These are phyloP conservation scores for Neurospora tetraspora DNA, from an alignment of 495 filamentous ascomycete species.

Conservation along the genomic window DNA sequence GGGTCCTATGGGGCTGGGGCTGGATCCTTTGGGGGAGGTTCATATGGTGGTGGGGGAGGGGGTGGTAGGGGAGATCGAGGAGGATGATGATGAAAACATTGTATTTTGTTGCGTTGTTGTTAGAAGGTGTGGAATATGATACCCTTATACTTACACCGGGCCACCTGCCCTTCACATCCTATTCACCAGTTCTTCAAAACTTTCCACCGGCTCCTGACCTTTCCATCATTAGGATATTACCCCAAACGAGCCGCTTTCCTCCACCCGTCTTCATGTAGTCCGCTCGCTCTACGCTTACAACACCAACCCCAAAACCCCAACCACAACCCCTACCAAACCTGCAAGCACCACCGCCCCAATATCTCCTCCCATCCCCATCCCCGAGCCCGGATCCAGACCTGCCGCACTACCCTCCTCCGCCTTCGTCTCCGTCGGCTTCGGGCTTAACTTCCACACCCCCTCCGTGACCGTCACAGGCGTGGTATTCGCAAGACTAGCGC, in stretches of 20 bases:
- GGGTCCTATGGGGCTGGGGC: neutral
- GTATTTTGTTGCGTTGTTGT: neutral
- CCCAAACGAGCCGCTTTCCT: no score
- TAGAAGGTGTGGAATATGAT: neutral
- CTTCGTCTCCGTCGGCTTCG: neutral
- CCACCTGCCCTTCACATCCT: neutral
- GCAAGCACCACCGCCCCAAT: neutral
- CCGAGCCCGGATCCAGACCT: neutral
- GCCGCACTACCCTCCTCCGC: neutral
- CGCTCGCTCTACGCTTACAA: neutral
- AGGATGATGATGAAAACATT: slow-evolving; percentile 8
- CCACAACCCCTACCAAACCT: neutral
- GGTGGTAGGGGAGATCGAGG: slow-evolving; percentile 2
- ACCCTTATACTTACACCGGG: neutral
- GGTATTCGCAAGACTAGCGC: neutral
- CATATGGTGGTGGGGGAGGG: neutral
- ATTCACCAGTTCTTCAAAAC: neutral
- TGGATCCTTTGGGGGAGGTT: neutral
- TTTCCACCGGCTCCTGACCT: neutral
- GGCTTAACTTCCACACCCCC: neutral
- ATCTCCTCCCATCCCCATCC: neutral
- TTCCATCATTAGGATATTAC: neutral
- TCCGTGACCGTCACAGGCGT: neutral
- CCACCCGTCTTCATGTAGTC: no score
- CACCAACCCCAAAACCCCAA: neutral